These are phyloP conservation scores for Prunus salicina DNA, from an alignment of 306 rosid species.

Conservation along the genomic window DNA sequence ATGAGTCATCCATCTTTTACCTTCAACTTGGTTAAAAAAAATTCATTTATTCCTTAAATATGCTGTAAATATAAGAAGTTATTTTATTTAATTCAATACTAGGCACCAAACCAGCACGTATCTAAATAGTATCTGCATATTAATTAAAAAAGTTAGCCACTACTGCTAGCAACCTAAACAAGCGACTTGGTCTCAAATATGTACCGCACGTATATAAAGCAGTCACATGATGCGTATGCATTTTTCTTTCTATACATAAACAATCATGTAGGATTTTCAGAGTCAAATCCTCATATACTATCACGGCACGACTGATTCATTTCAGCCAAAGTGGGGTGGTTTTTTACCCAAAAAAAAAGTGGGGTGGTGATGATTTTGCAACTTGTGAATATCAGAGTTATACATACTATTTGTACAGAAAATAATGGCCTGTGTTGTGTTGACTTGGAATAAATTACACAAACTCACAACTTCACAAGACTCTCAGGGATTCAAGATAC, in stretches of 20 bases:
- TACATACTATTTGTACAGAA: background rate
- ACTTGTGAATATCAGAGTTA: background rate
- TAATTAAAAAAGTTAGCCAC: background rate
- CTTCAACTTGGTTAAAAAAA: no score
- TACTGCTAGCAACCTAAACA: background rate
- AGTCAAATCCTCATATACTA: no score
- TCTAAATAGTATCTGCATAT: background rate
- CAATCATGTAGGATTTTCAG: no score
- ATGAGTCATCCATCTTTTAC: no score
- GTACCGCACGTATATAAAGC: background rate
- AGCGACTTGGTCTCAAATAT: background rate
- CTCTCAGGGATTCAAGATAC: background rate
- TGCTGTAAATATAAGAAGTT: no score
- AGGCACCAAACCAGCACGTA: no score
- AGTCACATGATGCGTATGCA: background rate
- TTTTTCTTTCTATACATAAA: background rate
- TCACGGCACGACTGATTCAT: no score
- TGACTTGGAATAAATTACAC: background rate
- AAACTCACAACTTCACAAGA: background rate
- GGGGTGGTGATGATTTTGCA: background rate
- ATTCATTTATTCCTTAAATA: no score
- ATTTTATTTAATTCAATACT: no score
- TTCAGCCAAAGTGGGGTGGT: no score
- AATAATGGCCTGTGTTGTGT: no score
- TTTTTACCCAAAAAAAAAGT: no score